Percentiles rank a stretch among this genome's conserved stretches.
These are phyloP conservation scores for Fulvia fulva DNA, from an alignment of 2,329 filamentous ascomycete species.

Conservation along the genomic window DNA sequence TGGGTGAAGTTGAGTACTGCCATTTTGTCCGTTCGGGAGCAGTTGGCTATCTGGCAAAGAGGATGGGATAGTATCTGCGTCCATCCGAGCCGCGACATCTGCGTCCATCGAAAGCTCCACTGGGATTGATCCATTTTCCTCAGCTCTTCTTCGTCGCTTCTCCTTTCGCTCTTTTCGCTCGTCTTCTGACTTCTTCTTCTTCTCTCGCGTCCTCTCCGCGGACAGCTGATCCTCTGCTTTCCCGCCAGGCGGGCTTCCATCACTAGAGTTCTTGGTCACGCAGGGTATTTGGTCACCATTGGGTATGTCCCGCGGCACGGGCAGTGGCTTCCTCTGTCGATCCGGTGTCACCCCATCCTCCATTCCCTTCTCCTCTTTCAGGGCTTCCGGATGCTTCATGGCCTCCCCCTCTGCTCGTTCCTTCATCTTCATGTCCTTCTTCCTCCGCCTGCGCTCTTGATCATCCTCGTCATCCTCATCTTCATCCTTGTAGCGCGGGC, in stretches of 20 bases:
- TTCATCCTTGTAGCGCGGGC: slow-evolving; percentile 65
- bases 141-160: slow-evolving; percentile 76
- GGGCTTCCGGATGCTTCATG: slow-evolving; percentile 61
- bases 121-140: slow-evolving; percentile 81
- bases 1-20: slow-evolving; percentile 28
- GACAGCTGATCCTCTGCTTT: slow-evolving; percentile 24
- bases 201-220: slow-evolving; percentile 73
- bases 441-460: slow-evolving; percentile 49
- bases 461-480: slow-evolving; percentile 53
- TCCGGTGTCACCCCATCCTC: slow-evolving; percentile 33
- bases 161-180: slow-evolving; percentile 90
- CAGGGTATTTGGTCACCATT: slow-evolving; percentile 4
- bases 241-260: slow-evolving; percentile 18
- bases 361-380: slow-evolving; percentile 55
- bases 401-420: slow-evolving; percentile 73
- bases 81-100: slow-evolving; percentile 44
- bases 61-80: slow-evolving; percentile 7
- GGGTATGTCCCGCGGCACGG: slow-evolving; percentile 10
- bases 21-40: slow-evolving; percentile 30
- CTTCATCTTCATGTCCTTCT: slow-evolving; percentile 57
- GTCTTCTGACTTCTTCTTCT: slow-evolving; percentile 92
- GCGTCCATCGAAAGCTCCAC: slow-evolving; percentile 74
- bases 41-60: slow-evolving; percentile 26
- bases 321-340: slow-evolving; percentile 31
- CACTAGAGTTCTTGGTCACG: background rate